These are phyloP conservation scores for Zizania palustris DNA, from an alignment of 202 grass and related monocot species.

Conservation along the genomic window DNA sequence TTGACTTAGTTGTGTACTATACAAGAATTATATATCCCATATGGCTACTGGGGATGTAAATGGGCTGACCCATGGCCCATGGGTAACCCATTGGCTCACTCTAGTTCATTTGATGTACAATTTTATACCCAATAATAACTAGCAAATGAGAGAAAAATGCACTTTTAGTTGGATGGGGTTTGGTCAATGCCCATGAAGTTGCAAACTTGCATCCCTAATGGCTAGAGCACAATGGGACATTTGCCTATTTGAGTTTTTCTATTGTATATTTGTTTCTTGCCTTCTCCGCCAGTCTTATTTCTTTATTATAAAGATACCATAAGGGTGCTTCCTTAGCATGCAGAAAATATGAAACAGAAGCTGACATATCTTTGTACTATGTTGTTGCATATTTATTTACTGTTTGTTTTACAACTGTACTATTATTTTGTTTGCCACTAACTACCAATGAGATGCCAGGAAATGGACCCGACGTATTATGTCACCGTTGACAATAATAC, in stretches of 20 bases:
- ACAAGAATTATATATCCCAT: conserved; percentile 6
- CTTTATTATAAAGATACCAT: background rate
- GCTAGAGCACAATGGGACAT: background rate
- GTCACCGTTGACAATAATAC: conserved; percentile 60
- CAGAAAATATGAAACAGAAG: background rate
- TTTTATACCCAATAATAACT: no score
- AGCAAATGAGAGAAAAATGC: no score
- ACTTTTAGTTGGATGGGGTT: no score
- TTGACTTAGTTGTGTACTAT: background rate
- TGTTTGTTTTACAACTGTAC: conserved; percentile 6
- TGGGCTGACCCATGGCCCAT: no score
- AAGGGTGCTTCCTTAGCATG: background rate
- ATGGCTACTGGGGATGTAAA: background rate
- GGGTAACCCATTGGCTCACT: no score
- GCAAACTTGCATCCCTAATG: background rate
- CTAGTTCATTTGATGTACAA: no score
- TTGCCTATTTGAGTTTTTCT: background rate
- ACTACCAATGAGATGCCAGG: conserved; percentile 45
- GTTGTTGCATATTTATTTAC: background rate
- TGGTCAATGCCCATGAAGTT: no score
- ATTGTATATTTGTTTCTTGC: background rate
- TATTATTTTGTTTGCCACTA: conserved; percentile 22
- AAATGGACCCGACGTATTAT: conserved; percentile 73
- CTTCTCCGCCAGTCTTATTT: background rate
- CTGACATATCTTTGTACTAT: conserved; percentile 22